Evolutionary conservation across 192 early-diverging fungal genomes (phyloP).

Genomic region (Gonapodya prolifera): DNA sequence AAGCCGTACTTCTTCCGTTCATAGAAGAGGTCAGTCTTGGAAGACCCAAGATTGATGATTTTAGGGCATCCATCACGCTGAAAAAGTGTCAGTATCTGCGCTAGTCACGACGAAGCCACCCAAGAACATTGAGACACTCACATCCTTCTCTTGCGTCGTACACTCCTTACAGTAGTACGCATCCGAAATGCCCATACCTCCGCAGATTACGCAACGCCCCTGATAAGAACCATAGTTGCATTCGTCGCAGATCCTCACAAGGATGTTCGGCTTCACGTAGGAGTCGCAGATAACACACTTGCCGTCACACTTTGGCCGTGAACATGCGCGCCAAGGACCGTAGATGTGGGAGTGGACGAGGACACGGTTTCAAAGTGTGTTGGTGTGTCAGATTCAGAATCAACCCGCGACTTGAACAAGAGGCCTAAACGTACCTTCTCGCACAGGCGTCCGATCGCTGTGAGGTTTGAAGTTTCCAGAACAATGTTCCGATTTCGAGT

Average conservation of each 20-base stretch:
- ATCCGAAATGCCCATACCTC: conserved; percentile 74
- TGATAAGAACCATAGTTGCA: conserved; percentile 90
- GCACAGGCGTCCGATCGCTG: conserved; percentile 73
- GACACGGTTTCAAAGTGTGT: too few relatives aligned
- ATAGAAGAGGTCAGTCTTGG: conserved; percentile 83
- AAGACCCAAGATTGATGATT: conserved; percentile 89
- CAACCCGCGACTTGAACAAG: too few relatives aligned
- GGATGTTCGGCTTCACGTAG: conserved; percentile 77
- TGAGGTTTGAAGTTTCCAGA: background rate
- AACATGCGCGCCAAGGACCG: too few relatives aligned
- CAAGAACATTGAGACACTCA: conserved; percentile 19
- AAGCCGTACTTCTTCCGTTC: conserved; percentile 86
- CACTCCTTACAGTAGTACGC: conserved; percentile 93
- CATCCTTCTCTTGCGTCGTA: conserved; percentile 81
- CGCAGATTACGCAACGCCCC: conserved; percentile 85
- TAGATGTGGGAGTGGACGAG: too few relatives aligned
- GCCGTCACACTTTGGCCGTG: too few relatives aligned
- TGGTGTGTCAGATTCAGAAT: too few relatives aligned
- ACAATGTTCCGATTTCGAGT: background rate
- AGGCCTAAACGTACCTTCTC: too few relatives aligned
- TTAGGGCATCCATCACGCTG: conserved; percentile 93
- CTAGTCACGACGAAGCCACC: background rate
- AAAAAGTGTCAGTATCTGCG: background rate
- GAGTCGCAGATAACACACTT: conserved; percentile 95
- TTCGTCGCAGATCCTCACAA: conserved; percentile 88